Evolutionary conservation across 2,329 filamentous ascomycete species (phyloP).

Genomic region (Ophiostoma ips): DNA sequence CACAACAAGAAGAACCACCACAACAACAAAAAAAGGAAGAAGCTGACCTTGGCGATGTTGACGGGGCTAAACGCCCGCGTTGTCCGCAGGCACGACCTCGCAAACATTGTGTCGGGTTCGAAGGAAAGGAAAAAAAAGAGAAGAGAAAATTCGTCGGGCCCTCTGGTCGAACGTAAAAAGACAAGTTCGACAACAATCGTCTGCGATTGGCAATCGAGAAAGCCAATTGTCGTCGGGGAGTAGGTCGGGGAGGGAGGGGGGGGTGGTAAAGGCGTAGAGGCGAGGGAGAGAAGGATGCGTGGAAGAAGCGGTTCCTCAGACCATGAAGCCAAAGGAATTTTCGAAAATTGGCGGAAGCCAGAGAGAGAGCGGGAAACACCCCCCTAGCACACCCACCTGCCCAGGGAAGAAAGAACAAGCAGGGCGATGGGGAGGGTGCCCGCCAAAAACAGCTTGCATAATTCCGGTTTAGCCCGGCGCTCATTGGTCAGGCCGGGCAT

Average conservation of each 20-base stretch:
- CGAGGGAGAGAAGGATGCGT: neutral
- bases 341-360: slow-evolving; percentile 14
- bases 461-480: slow-evolving; percentile 16
- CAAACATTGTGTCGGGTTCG: slow-evolving; percentile 53
- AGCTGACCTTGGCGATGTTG: slow-evolving; percentile 55
- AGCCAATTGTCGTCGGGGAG: neutral
- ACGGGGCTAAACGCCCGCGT: slow-evolving; percentile 71
- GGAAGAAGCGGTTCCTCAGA: slow-evolving; percentile 1
- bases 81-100: slow-evolving; percentile 80
- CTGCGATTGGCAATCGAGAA: neutral
- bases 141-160: neutral
- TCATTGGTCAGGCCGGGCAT: slow-evolving; percentile 15
- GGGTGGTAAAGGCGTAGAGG: neutral
- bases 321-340: slow-evolving; percentile 9
- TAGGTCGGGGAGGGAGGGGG: neutral
- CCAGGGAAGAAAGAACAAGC: neutral
- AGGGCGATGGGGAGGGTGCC: neutral
- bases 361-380: slow-evolving; percentile 4
- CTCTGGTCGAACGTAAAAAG: neutral
- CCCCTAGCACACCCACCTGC: neutral
- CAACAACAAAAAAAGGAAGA: too few relatives aligned
- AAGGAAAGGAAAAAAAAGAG: neutral
- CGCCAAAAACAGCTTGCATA: slow-evolving; percentile 7
- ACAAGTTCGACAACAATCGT: neutral
- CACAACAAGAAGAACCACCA: neutral